phyloP scores from a whole-genome alignment of 345 rosid genomes.

The Acer campestre region DNA sequence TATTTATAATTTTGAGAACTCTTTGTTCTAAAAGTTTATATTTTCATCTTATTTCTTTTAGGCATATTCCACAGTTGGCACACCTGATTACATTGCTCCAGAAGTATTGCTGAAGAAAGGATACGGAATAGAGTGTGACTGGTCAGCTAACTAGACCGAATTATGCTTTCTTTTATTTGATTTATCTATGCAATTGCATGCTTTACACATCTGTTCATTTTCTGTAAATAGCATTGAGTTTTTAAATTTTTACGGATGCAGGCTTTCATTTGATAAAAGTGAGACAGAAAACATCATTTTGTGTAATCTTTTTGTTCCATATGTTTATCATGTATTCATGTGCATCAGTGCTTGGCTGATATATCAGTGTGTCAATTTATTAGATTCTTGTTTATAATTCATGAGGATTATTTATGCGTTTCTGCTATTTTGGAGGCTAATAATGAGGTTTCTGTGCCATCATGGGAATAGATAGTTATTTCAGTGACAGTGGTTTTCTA shows the following conservation, averaged over 20 bases:
- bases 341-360: background rate
- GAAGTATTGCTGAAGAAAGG: conserved; percentile 94
- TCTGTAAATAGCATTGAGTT: background rate
- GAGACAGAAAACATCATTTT: too few relatives aligned
- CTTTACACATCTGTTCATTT: background rate
- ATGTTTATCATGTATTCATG: background rate
- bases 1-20: background rate
- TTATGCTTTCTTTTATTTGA: background rate
- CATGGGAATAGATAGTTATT: background rate
- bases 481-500: background rate
- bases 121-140: conserved; percentile 92
- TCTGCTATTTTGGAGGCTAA: background rate
- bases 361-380: background rate
- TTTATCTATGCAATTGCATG: background rate
- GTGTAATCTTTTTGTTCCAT: background rate
- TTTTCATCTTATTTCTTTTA: conserved; percentile 33
- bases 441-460: background rate
- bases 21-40: conserved; percentile 11
- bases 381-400: background rate
- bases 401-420: background rate
- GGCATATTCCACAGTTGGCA: conserved; percentile 95
- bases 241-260: background rate
- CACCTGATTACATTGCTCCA: conserved; percentile 98
- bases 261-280: background rate
- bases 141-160: conserved; percentile 49